phyloP scores from a whole-genome alignment of 495 filamentous ascomycete genomes.

The Chaetomium tenue region DNA sequence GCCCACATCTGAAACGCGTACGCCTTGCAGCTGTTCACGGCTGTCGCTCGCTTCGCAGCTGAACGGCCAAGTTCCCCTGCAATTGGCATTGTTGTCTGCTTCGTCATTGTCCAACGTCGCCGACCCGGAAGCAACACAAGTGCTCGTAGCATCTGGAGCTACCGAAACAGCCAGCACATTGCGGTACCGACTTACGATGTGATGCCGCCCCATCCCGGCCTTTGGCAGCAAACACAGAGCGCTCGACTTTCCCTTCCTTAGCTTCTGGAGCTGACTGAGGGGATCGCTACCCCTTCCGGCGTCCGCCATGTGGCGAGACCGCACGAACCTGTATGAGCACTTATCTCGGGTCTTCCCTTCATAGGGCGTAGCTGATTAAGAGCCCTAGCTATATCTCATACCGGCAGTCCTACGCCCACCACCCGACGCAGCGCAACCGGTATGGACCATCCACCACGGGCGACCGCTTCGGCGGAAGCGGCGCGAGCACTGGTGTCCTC shows the following conservation, averaged over 20 bases:
- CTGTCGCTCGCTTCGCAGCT: constrained; percentile 2
- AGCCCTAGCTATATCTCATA: constrained; percentile 86
- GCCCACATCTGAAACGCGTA: not conserved
- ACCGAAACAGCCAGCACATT: constrained; percentile 14
- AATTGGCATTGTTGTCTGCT: constrained; percentile 19
- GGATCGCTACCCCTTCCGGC: constrained; percentile 43
- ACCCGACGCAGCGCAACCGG: constrained; percentile 79
- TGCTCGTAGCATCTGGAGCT: constrained; percentile 20
- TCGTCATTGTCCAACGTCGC: constrained; percentile 19
- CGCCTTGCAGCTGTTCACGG: constrained; percentile 11
- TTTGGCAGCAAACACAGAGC: constrained; percentile 20
- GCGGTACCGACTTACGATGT: constrained; percentile 32
- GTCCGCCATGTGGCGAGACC: constrained; percentile 91
- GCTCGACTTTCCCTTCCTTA: constrained; percentile 14
- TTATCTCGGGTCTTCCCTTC: not conserved
- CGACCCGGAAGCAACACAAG: constrained; percentile 2
- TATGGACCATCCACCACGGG: constrained; percentile 56
- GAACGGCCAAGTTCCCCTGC: not conserved
- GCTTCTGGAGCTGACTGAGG: constrained; percentile 33
- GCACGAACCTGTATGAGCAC: constrained; percentile 81
- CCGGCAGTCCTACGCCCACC: constrained; percentile 95
- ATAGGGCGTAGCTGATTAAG: not conserved
- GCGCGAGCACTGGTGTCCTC: constrained; percentile 40
- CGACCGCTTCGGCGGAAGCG: constrained; percentile 68
- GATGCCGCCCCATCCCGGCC: constrained; percentile 29